These are phyloP conservation scores for Ceratocystis huliohia DNA, from an alignment of 2,329 filamentous ascomycete genomes.

Conservation along the genomic window DNA sequence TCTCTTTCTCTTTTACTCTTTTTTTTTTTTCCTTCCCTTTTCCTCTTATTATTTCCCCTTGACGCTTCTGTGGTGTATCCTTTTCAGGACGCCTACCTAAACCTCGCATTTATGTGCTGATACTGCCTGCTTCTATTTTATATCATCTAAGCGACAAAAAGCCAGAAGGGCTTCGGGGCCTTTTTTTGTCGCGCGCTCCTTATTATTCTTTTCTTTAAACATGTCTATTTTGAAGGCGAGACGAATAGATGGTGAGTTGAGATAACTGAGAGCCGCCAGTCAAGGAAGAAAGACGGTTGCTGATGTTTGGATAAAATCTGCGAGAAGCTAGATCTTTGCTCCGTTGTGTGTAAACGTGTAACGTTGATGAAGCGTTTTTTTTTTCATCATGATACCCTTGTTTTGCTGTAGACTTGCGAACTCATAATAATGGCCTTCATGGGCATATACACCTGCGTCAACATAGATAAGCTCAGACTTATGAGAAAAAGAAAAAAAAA, in stretches of 20 bases:
- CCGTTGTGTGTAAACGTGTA: neutral
- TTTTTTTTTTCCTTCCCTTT: neutral
- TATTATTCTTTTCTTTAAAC: too few species aligned
- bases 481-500: neutral
- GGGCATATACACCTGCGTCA: too few species aligned
- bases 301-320: neutral
- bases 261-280: too few species aligned
- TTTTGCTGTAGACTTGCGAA: neutral
- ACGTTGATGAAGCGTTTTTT: neutral
- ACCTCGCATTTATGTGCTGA: neutral
- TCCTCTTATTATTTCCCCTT: neutral
- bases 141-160: too few species aligned
- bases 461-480: too few species aligned
- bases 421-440: too few species aligned
- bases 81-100: neutral
- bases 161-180: too few species aligned
- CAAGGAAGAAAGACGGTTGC: neutral
- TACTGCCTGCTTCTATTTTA: too few species aligned
- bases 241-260: too few species aligned
- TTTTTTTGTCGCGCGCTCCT: too few species aligned
- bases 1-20: neutral
- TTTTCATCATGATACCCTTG: neutral
- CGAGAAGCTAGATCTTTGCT: neutral
- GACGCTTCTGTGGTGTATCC: neutral
- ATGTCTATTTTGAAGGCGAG: too few species aligned